These are phyloP conservation scores for Lactuca saligna DNA, from an alignment of 129 eudicot genomes.

Conservation along the genomic window DNA sequence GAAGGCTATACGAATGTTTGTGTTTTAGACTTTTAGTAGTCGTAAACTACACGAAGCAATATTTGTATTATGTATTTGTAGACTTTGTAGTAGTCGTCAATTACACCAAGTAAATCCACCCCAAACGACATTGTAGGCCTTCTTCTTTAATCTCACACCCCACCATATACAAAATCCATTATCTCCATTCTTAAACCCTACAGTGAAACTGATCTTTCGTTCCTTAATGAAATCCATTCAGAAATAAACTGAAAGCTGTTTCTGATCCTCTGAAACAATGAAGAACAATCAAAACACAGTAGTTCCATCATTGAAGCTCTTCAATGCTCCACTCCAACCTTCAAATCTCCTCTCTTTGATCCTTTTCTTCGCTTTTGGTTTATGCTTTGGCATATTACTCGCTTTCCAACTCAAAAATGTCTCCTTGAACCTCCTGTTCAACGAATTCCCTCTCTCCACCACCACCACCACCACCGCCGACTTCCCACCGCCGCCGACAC, in stretches of 20 bases:
- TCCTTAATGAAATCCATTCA: neutral
- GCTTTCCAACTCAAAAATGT: constrained; percentile 37
- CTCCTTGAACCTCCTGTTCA: constrained; percentile 24
- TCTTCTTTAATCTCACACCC: constrained; percentile 1
- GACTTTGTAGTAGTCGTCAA: constrained; percentile 4
- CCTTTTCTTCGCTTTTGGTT: constrained; percentile 33
- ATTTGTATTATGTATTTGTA: no score
- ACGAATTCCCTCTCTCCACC: constrained; percentile 23
- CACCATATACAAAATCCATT: constrained; percentile 4
- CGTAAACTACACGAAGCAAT: no score
- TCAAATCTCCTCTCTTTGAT: constrained; percentile 33
- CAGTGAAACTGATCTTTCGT: neutral
- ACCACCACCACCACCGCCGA: constrained; percentile 12
- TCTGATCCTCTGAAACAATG: constrained; percentile 17
- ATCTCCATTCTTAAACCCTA: constrained; percentile 5
- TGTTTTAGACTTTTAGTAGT: neutral
- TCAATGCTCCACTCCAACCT: constrained; percentile 26
- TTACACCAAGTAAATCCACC: constrained; percentile 27
- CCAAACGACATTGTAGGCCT: constrained; percentile 21
- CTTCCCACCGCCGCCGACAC: neutral
- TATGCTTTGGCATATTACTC: constrained; percentile 27
- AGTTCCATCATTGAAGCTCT: constrained; percentile 24
- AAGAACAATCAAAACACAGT: constrained; percentile 30
- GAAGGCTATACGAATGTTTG: constrained; percentile 7
- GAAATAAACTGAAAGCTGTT: neutral